Evolutionary conservation across 176 grass and related monocot genomes (phyloP), one percentile per base, ranked within the genome.

Genomic region (Rhynchospora tenuis): DNA sequence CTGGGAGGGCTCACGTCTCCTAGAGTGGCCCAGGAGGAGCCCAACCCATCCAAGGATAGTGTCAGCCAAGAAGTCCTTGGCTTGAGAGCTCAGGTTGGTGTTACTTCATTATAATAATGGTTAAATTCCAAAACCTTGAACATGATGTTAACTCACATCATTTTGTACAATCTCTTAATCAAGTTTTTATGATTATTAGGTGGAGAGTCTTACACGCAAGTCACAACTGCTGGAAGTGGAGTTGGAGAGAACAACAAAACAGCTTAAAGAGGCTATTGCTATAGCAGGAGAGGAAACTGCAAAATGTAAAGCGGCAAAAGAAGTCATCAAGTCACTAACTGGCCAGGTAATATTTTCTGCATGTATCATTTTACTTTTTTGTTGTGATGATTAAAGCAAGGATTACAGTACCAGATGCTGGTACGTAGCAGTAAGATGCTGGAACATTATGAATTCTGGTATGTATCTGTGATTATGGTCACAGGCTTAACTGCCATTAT

Each of bases 311-410:
- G 95, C 92, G 6, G 90, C 95, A 59, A 98, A 98, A 75, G 95
- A 98, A 87, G 95, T 94, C 86, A 98, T 98, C 82, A 98, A 94
- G 68, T 94, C 92, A 33, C 90, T 98, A 57, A 94, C 92, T 46
- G 86, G 87, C 85, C 92, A 93, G 72, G 95, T 98, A 91, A 87
- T 77, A 85, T 50, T 87, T 69, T 38, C 63, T 70, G 62, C 23
- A 86, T 24, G 6, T 19, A 20, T 33, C 33, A 46, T 19, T 29
- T 56, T 4, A 1, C 14, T 55, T 56, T 13, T 76, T 71, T 31
- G 15, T 31, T 77, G 17, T 56, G 50, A 54, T 47, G 52, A 74
- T 52, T 22, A 28, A 12, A 42, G 71, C 46, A 54, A 16, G 48
- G 23, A 54, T 75, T 54, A 55, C 9, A 10, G 50, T 31, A 56